Base-by-base conservation (phyloP, 257 asterid species). In the Osmanthus fragrans region DNA sequence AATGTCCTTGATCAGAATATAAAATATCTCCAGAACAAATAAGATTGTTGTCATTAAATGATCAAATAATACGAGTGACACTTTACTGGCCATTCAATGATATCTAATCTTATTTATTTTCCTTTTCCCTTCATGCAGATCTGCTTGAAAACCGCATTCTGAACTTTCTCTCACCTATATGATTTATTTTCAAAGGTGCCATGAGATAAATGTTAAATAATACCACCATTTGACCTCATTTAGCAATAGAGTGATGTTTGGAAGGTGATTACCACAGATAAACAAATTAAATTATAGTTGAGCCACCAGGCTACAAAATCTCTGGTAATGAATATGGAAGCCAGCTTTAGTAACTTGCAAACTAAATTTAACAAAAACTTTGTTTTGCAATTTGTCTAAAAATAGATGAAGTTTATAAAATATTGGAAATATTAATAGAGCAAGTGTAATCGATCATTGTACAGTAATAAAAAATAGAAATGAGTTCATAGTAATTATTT, bases 1-100 rank as follows among this genome's bases (percentile, higher is more conserved):
- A 72, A 69, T n/a, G 37, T 29, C 65, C 56, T 32, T 65, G 29
- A 6, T n/a, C 10, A 7, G 30, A 21, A 58, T n/a, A 15, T 15
- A 47, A 47, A 47, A 47, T 4, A 47, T 47, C 66, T 23, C 13
- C 30, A n/a, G 23, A 2, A n/a, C 49, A 34, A 51, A 15, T 37
- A 32, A 72, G 78, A 47, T 71, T 67, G 60, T 72, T 75, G 47
- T 36, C 75, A 82, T 72, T 73, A 65, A 80, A 78, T 42, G 75
- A 73, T 47, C 72, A 49, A 76, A 74, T 72, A 58, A 45, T 75
- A 76, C 42, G 9, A 76, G 39, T 49, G 36, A 7, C 12, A 60
- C 51, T 80, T 39, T 64, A 70, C 56, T 79, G 39, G 69, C 49
- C 47, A 60, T 37, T 56, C 45, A 58, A 73, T 77, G 33, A 64